phyloP scores from a whole-genome alignment of 768 basidiomycete species.

The Leccinum disarticulatum region DNA sequence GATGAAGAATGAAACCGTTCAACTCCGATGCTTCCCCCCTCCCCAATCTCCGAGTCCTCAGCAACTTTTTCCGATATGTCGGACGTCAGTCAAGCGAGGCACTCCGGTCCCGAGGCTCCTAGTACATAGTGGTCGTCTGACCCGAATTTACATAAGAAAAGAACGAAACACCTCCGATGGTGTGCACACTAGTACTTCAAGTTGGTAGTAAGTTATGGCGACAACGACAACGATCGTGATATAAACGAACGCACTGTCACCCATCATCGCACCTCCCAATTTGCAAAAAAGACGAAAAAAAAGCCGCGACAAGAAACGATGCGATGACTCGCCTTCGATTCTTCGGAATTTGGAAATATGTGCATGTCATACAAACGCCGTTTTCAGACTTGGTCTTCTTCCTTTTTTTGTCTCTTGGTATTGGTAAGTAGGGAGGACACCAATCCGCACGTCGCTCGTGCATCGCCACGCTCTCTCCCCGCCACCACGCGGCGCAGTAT shows the following conservation, averaged over 20 bases:
- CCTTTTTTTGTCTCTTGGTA: background rate
- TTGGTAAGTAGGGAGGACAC: slow-evolving; percentile 1
- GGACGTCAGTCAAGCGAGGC: background rate
- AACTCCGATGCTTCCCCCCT: background rate
- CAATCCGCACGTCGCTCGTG: background rate
- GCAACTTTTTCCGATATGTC: background rate
- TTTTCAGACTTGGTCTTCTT: background rate
- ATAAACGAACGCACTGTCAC: background rate
- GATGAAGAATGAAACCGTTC: background rate
- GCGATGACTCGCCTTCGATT: no score
- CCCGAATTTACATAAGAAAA: background rate
- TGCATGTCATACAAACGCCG: no score
- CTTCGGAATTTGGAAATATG: no score
- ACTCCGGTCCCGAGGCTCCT: background rate
- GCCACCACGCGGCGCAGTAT: background rate
- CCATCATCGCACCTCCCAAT: slow-evolving; percentile 1
- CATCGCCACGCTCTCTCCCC: slow-evolving; percentile 1
- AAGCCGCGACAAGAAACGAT: no score
- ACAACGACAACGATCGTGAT: background rate
- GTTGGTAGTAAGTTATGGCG: no score
- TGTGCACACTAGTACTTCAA: no score
- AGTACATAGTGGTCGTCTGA: background rate
- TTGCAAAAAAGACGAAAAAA: slow-evolving; percentile 4
- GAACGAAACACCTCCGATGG: background rate
- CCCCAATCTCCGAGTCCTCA: background rate